These are phyloP conservation scores for Calonectria pauciramosa DNA, from an alignment of 2,329 filamentous ascomycete genomes.

Conservation along the genomic window DNA sequence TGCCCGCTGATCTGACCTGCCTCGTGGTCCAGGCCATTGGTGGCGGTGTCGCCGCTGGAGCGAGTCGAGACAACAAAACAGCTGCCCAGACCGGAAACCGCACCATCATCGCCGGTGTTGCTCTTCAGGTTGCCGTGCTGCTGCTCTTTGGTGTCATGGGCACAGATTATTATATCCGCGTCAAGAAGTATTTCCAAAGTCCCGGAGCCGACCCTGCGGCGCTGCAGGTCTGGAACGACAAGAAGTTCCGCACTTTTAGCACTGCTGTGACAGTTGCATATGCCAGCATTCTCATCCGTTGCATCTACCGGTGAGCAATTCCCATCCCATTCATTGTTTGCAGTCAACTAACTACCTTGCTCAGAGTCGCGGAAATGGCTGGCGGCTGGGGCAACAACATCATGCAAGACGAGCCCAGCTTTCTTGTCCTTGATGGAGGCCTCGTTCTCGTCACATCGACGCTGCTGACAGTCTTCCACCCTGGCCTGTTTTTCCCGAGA, in stretches of 20 bases:
- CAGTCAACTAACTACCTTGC: slow-evolving; percentile 25
- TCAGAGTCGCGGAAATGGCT: slow-evolving; percentile 73
- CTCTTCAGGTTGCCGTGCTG: slow-evolving; percentile 66
- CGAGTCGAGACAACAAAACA: slow-evolving; percentile 53
- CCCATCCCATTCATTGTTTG: background rate
- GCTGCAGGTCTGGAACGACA: slow-evolving; percentile 57
- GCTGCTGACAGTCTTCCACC: slow-evolving; percentile 66
- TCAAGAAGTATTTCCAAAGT: slow-evolving; percentile 54
- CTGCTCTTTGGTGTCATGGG: slow-evolving; percentile 59
- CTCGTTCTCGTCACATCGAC: slow-evolving; percentile 65
- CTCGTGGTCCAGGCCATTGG: slow-evolving; percentile 72
- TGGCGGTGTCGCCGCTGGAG: slow-evolving; percentile 67
- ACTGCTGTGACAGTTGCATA: slow-evolving; percentile 62
- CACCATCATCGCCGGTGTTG: slow-evolving; percentile 67
- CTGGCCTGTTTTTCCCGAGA: slow-evolving; percentile 68
- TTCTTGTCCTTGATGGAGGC: slow-evolving; percentile 68
- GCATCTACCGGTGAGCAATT: slow-evolving; percentile 65
- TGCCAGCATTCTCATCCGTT: slow-evolving; percentile 61
- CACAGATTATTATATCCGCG: slow-evolving; percentile 61
- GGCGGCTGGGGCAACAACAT: slow-evolving; percentile 74
- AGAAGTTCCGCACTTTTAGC: slow-evolving; percentile 59
- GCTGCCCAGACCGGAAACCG: slow-evolving; percentile 63
- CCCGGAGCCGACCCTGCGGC: slow-evolving; percentile 48
- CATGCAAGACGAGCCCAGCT: slow-evolving; percentile 73
- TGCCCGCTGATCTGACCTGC: slow-evolving; percentile 71